Evolutionary conservation across 2,329 filamentous ascomycete genomes (phyloP).

Genomic region (Aspergillus cejpii): DNA sequence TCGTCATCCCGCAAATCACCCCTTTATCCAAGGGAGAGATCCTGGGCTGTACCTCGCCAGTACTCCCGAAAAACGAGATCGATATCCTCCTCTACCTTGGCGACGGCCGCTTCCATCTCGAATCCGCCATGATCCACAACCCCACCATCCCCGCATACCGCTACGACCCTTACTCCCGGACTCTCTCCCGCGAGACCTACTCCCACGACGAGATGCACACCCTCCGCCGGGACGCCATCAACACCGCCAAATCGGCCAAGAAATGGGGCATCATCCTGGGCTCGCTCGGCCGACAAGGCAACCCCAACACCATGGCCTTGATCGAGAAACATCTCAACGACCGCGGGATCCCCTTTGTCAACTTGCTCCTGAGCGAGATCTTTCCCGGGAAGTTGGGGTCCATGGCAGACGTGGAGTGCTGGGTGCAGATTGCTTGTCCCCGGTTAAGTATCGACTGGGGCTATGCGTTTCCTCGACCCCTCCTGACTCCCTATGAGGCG

Average conservation of each 20-base stretch:
- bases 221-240: slow-evolving; percentile 69
- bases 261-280: slow-evolving; percentile 96
- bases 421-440: slow-evolving; percentile 98
- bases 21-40: slow-evolving; percentile 94
- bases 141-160: slow-evolving; percentile 83
- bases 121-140: slow-evolving; percentile 99
- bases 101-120: slow-evolving; percentile 89
- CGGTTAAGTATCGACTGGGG: slow-evolving; percentile 97
- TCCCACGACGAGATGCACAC: slow-evolving; percentile 85
- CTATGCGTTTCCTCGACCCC: slow-evolving; percentile 81
- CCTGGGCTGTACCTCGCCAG: slow-evolving; percentile 89
- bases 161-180: slow-evolving; percentile 93
- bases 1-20: slow-evolving; percentile 85
- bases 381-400: slow-evolving; percentile 91
- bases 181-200: slow-evolving; percentile 85
- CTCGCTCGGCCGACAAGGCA: slow-evolving; percentile 86
- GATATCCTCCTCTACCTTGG: slow-evolving; percentile 84
- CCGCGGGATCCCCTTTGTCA: slow-evolving; percentile 71
- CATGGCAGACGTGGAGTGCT: slow-evolving; percentile 92
- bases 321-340: slow-evolving; percentile 71
- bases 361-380: slow-evolving; percentile 85
- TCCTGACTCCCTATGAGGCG: slow-evolving; percentile 92
- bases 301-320: slow-evolving; percentile 81
- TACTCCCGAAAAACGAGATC: slow-evolving; percentile 53
- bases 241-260: slow-evolving; percentile 64